Conservation (phyloP, 257 asterid genomes). For the Solanum paucissectum region DNA sequence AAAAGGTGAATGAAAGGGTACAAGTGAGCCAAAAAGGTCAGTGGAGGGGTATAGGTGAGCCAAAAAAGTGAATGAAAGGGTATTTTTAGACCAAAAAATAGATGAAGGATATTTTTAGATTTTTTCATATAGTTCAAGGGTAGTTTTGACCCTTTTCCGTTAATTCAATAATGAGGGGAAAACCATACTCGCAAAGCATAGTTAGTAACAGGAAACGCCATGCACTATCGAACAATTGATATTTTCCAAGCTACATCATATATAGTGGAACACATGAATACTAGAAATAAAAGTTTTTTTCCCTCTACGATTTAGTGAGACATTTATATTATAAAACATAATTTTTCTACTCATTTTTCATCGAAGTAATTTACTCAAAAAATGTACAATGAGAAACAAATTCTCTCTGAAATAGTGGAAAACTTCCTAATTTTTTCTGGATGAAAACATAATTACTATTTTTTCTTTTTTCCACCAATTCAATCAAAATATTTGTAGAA, state of each 20-base stretch:
- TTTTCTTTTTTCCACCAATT: background rate
- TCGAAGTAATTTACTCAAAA: too few relatives aligned
- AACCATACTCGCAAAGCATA: background rate
- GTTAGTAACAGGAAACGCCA: background rate
- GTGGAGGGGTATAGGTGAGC: too few relatives aligned
- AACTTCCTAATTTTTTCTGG: too few relatives aligned
- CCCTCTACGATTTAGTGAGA: background rate
- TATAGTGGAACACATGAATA: background rate
- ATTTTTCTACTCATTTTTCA: background rate
- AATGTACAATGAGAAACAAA: background rate
- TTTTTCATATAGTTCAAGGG: too few relatives aligned
- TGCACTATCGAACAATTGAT: background rate
- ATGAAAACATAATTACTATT: background rate
- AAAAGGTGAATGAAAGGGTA: too few relatives aligned
- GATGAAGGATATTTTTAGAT: too few relatives aligned
- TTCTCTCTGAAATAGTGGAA: background rate
- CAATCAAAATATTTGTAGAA: too few relatives aligned
- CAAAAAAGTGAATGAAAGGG: too few relatives aligned
- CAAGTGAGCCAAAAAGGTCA: too few relatives aligned
- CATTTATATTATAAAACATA: too few relatives aligned
- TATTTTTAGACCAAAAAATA: too few relatives aligned
- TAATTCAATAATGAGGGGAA: background rate
- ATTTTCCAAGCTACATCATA: background rate
- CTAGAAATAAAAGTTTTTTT: too few relatives aligned
- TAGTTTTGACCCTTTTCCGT: background rate